Base-by-base conservation (phyloP, 2,329 filamentous ascomycete genomes). In the Colletotrichum sp. region DNA sequence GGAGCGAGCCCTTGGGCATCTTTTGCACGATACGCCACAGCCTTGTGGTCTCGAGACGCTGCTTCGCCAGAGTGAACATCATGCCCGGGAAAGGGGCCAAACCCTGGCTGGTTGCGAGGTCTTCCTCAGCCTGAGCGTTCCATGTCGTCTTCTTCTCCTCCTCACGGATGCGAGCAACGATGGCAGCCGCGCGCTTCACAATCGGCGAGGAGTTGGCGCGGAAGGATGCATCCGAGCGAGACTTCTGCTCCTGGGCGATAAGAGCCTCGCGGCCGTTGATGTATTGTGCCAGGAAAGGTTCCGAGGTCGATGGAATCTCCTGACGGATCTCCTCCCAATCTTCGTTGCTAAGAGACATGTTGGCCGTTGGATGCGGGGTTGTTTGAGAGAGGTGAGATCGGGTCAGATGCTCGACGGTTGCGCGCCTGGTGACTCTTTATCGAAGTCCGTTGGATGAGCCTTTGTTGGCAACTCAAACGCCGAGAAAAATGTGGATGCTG, bases 261-360 rank as follows among this genome's bases (percentile, higher is more conserved):
- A 99, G 89, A 30, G 92, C 92, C 80, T 93, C 90, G 67, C 96
- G 92, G 26, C 95, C 95, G 59, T 91, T 86, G 52, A 98, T 87
- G 81, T 98, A 98, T 82, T 96, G 92, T 80, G 95, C 92, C 63
- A 98, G 90, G 83, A 98, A 96, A 1, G 93, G 92, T 80, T 98
- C 95, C 12, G 91, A 86, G 24, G 85, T 85, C 3, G 85, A 84
- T 6, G 92, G 92, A 49, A 94, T 85, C n/a, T 89, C 90, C 75
- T 88, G 83, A 62, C 86, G 83, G 76, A 93, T 83, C 78, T 92
- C 90, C 34, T 87, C 87, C 91, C 91, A 93, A 72, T 92, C 91
- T 71, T 92, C 87, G 52, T 92, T 88, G 63, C 88, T 86, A 81
- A 89, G 86, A 36, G 84, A 81, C 82, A 87, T 87, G 30, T 15